A percentile compares a stretch with the other conserved stretches of the same genome.
Evolutionary conservation across 2,329 filamentous ascomycete species (phyloP).

Genomic region (Lasiodiplodia gonubiensis): DNA sequence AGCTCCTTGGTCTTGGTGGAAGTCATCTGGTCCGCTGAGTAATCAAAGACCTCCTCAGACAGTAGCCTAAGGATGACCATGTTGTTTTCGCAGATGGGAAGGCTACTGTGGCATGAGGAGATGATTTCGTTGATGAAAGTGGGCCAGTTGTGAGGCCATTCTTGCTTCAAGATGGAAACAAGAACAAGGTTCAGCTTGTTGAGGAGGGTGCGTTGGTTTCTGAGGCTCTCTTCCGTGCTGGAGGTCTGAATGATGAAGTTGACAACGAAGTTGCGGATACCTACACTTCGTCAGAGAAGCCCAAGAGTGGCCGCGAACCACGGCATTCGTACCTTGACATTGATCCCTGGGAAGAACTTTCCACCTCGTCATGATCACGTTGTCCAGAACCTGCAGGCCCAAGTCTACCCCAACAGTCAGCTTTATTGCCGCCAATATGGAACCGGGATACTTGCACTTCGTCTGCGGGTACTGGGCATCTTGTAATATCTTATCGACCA

Average conservation of each 20-base stretch:
- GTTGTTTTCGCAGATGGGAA: conserved; percentile 99
- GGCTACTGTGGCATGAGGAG: conserved; percentile 89
- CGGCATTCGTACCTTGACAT: conserved; percentile 72
- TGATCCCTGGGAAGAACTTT: conserved; percentile 96
- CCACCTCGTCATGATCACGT: conserved; percentile 99
- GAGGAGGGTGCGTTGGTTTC: conserved; percentile 82
- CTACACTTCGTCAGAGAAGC: conserved; percentile 54
- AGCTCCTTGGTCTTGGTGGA: conserved; percentile 94
- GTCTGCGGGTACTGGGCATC: conserved; percentile 93
- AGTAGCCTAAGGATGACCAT: conserved; percentile 96
- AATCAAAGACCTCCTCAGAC: conserved; percentile 98
- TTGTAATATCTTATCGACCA: conserved; percentile 95
- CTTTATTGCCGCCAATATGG: conserved; percentile 28
- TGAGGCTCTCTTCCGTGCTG: conserved; percentile 84
- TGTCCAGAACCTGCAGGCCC: conserved; percentile 94
- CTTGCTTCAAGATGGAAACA: conserved; percentile 96
- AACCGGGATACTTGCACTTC: conserved; percentile 73
- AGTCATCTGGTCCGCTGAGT: conserved; percentile 99
- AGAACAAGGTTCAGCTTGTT: conserved; percentile 99
- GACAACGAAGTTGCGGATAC: conserved; percentile 98
- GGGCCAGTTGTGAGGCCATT: conserved; percentile 99
- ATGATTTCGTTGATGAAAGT: conserved; percentile 99
- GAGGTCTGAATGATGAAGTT: conserved; percentile 97
- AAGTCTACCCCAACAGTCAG: conserved; percentile 65
- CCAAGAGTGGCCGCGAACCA: neutral